Percentiles rank a stretch among this genome's conserved stretches.
These are phyloP conservation scores for Rhipidocladum racemiflorum DNA, from an alignment of 176 grass and related monocot genomes.

Conservation along the genomic window DNA sequence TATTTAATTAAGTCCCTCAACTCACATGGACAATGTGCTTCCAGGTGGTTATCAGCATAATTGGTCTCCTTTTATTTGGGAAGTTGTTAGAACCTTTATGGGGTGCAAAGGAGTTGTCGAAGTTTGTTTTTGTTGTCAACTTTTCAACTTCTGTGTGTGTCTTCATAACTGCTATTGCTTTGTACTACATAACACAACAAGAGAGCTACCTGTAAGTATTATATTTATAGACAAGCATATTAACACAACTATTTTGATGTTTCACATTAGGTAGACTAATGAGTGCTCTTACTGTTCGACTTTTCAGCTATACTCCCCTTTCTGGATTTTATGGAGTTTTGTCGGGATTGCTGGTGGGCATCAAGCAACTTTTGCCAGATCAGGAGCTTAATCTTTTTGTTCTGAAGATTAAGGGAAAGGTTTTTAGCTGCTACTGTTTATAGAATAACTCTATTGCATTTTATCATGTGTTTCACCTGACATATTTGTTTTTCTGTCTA, in stretches of 20 bases:
- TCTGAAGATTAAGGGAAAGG: constrained; percentile 92
- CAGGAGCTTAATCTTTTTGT: constrained; percentile 72
- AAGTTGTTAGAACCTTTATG: constrained; percentile 88
- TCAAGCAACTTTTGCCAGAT: constrained; percentile 95
- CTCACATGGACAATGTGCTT: constrained; percentile 21
- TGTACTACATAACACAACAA: constrained; percentile 78
- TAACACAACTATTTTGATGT: background rate
- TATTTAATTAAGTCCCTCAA: constrained; percentile 8
- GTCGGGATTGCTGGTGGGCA: constrained; percentile 83
- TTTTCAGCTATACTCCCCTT: constrained; percentile 81
- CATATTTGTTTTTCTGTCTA: constrained; percentile 13
- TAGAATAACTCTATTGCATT: constrained; percentile 9
- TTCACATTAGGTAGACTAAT: background rate
- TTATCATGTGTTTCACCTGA: constrained; percentile 14
- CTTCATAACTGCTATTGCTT: constrained; percentile 71
- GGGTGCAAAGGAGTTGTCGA: constrained; percentile 88
- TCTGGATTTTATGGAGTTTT: constrained; percentile 96
- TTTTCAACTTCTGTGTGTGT: constrained; percentile 74
- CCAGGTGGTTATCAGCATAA: constrained; percentile 71
- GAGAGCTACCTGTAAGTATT: constrained; percentile 93
- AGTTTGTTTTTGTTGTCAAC: constrained; percentile 93
- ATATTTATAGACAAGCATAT: constrained; percentile 10
- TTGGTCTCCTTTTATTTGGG: constrained; percentile 88
- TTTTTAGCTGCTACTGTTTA: constrained; percentile 29
- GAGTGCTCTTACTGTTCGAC: constrained; percentile 17